Evolutionary conservation across 805 yeast species (phyloP).

Genomic region (Brettanomyces naardenensis): DNA sequence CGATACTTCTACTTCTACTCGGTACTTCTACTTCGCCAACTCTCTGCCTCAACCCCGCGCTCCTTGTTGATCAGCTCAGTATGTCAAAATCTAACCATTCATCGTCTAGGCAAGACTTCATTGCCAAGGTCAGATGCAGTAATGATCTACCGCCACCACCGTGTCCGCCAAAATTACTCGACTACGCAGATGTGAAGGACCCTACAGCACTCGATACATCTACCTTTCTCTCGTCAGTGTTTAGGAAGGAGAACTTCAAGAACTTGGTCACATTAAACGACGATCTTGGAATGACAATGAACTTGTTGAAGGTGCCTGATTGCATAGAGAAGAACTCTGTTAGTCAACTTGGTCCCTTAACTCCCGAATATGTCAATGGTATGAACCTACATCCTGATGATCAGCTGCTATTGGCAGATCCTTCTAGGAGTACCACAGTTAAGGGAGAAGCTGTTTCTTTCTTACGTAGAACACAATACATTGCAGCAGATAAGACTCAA

Average conservation of each 20-base stretch:
- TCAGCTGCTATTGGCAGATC: conserved; percentile 69
- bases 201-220: conserved; percentile 37
- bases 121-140: conserved; percentile 74
- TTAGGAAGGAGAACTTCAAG: conserved; percentile 66
- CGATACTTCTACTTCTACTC: no score
- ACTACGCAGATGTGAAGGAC: conserved; percentile 30
- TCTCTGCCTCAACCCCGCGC: no score
- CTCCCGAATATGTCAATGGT: conserved; percentile 16
- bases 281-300: conserved; percentile 68
- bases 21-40: no score
- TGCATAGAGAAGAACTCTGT: conserved; percentile 45
- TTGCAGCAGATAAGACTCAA: conserved; percentile 49
- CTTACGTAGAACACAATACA: conserved; percentile 90
- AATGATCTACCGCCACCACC: conserved; percentile 92
- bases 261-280: conserved; percentile 52
- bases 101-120: conserved; percentile 54
- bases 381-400: conserved; percentile 68
- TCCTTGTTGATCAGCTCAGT: no score
- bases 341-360: conserved; percentile 23
- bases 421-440: conserved; percentile 44
- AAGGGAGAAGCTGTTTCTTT: conserved; percentile 36
- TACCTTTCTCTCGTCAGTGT: conserved; percentile 56
- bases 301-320: conserved; percentile 58
- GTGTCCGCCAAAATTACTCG: conserved; percentile 77
- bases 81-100: neutral